Percentiles rank a stretch among this genome's conserved stretches.
These are phyloP conservation scores for Pyrenophora tritici-repentis DNA, from an alignment of 2,329 filamentous ascomycete genomes.

Conservation along the genomic window DNA sequence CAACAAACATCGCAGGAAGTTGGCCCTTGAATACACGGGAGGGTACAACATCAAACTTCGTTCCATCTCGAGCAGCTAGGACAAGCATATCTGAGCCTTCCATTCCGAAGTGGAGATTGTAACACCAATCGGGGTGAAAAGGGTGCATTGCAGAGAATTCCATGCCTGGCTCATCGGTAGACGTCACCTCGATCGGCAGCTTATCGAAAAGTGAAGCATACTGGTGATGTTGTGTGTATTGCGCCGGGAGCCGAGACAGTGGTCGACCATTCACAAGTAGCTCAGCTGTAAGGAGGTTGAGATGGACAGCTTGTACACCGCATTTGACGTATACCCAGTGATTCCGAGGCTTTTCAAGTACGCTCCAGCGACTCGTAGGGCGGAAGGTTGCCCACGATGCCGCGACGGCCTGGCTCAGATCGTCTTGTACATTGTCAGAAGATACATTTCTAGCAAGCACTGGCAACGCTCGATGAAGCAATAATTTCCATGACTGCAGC, in stretches of 20 bases:
- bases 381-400: conserved; percentile 9
- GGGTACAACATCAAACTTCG: conserved; percentile 43
- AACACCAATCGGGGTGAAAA: conserved; percentile 3
- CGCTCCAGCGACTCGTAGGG: conserved; percentile 5
- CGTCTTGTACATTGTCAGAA: too few relatives aligned
- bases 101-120: conserved; percentile 38
- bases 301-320: conserved; percentile 37
- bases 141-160: conserved; percentile 46
- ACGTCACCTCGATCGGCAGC: conserved; percentile 52
- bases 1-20: conserved; percentile 43
- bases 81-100: conserved; percentile 27
- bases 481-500: conserved; percentile 16
- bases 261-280: conserved; percentile 60
- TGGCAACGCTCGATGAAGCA: conserved; percentile 1
- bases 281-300: conserved; percentile 58
- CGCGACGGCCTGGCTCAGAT: conserved; percentile 3
- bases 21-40: conserved; percentile 23
- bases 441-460: too few relatives aligned
- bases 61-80: conserved; percentile 7
- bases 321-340: conserved; percentile 31
- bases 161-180: conserved; percentile 48
- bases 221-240: conserved; percentile 50
- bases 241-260: conserved; percentile 52
- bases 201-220: conserved; percentile 54
- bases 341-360: background rate